Evolutionary conservation across 2,329 filamentous ascomycete species (phyloP).

Genomic region (Colletotrichum sublineola): DNA sequence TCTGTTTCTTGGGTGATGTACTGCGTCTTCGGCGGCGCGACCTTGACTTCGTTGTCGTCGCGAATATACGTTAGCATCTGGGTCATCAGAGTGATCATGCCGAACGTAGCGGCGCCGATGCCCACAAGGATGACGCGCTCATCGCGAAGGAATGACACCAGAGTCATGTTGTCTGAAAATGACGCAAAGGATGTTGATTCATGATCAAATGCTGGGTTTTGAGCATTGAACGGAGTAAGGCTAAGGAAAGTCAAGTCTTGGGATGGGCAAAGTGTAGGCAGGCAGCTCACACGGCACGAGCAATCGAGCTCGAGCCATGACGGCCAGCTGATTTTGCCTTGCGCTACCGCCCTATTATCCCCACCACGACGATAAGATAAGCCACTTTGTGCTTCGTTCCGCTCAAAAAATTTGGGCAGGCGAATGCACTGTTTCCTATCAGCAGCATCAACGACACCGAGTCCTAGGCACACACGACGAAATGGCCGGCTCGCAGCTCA

Average conservation of each 20-base stretch:
- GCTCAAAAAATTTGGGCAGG: slow-evolving; percentile 46
- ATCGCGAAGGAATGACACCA: slow-evolving; percentile 58
- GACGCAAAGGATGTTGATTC: neutral
- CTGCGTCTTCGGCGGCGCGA: slow-evolving; percentile 74
- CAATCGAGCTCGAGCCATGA: neutral
- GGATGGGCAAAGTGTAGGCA: neutral
- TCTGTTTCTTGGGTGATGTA: slow-evolving; percentile 83
- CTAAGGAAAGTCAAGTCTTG: neutral
- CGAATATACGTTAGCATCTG: slow-evolving; percentile 71
- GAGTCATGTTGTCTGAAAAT: slow-evolving; percentile 36
- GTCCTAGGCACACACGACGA: slow-evolving; percentile 43
- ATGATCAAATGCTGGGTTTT: slow-evolving; percentile 1
- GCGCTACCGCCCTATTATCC: slow-evolving; percentile 42
- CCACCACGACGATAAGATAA: slow-evolving; percentile 48
- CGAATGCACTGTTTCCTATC: neutral
- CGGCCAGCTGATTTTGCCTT: slow-evolving; percentile 41
- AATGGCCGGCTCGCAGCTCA: slow-evolving; percentile 97
- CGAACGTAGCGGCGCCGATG: slow-evolving; percentile 70
- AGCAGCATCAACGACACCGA: slow-evolving; percentile 28
- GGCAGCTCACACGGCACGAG: neutral
- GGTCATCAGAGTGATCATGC: slow-evolving; percentile 69
- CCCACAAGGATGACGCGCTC: slow-evolving; percentile 67
- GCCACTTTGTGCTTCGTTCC: slow-evolving; percentile 24
- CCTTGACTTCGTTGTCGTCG: slow-evolving; percentile 75
- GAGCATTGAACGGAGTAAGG: slow-evolving; percentile 3